phyloP scores from a whole-genome alignment of 2,329 filamentous ascomycete species.

The Lachnellula cervina region DNA sequence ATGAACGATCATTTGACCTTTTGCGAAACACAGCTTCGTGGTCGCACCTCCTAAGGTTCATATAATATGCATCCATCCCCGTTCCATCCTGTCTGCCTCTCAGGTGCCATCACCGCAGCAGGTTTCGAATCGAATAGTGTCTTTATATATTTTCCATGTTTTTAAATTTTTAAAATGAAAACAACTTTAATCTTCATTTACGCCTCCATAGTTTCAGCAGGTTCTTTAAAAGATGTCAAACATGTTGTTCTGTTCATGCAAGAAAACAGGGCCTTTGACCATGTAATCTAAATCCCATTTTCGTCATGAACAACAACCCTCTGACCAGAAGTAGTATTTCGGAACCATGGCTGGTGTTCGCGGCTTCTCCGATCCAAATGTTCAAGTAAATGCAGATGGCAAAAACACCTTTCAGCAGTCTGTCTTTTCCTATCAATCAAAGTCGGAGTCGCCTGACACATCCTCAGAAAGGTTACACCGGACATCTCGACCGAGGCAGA shows the following conservation, averaged over 20 bases:
- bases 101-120: too few relatives aligned
- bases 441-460: neutral
- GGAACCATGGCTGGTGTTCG: slow-evolving; percentile 50
- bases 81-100: too few relatives aligned
- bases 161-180: neutral
- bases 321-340: slow-evolving; percentile 36
- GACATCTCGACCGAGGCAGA: slow-evolving; percentile 37
- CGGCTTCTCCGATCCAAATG: slow-evolving; percentile 50
- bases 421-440: slow-evolving; percentile 18
- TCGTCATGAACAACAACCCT: neutral
- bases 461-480: slow-evolving; percentile 30
- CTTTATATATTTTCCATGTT: neutral
- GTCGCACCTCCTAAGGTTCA: too few relatives aligned
- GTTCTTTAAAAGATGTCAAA: slow-evolving; percentile 44
- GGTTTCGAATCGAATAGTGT: neutral
- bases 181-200: neutral
- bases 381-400: slow-evolving; percentile 43
- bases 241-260: slow-evolving; percentile 56
- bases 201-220: slow-evolving; percentile 22
- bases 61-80: too few relatives aligned
- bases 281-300: slow-evolving; percentile 24
- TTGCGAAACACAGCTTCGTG: too few relatives aligned
- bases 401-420: slow-evolving; percentile 44
- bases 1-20: neutral
- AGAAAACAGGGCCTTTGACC: slow-evolving; percentile 37